These are phyloP conservation scores for Nelumbo lutea DNA, from an alignment of 164 flowering plant genomes.

Conservation along the genomic window DNA sequence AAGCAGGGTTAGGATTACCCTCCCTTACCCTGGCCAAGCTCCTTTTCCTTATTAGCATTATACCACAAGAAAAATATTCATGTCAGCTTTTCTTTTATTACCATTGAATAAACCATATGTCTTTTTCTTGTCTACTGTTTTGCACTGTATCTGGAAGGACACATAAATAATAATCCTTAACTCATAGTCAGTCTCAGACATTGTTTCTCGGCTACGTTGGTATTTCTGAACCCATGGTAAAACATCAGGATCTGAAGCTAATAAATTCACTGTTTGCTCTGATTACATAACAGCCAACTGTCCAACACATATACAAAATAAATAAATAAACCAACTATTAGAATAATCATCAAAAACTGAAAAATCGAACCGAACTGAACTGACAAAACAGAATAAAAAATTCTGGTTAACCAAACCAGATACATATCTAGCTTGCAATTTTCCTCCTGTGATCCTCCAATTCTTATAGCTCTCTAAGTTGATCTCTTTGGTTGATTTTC, in stretches of 20 bases:
- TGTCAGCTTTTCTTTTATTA: neutral
- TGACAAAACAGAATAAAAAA: neutral
- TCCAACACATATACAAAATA: neutral
- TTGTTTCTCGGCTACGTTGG: slow-evolving; percentile 91
- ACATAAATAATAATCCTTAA: slow-evolving; percentile 23
- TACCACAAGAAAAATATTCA: neutral
- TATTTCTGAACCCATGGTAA: slow-evolving; percentile 86
- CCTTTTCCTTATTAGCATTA: neutral
- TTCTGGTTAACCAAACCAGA: too few relatives aligned
- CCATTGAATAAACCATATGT: neutral
- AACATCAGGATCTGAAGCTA: slow-evolving; percentile 80
- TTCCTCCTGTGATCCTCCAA: neutral
- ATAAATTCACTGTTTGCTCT: slow-evolving; percentile 52
- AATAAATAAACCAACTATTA: too few relatives aligned
- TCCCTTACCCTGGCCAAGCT: too few relatives aligned
- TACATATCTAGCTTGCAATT: neutral
- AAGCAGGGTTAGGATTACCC: too few relatives aligned
- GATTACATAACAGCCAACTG: slow-evolving; percentile 98
- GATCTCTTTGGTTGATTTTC: neutral
- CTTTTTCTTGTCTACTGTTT: neutral
- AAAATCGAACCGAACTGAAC: neutral
- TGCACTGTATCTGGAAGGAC: neutral
- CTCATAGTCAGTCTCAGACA: slow-evolving; percentile 92
- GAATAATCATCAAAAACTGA: too few relatives aligned
- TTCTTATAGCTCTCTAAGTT: neutral